phyloP scores from a whole-genome alignment of 1,139 yeast species.

The Trichomonascaceae sp. region DNA sequence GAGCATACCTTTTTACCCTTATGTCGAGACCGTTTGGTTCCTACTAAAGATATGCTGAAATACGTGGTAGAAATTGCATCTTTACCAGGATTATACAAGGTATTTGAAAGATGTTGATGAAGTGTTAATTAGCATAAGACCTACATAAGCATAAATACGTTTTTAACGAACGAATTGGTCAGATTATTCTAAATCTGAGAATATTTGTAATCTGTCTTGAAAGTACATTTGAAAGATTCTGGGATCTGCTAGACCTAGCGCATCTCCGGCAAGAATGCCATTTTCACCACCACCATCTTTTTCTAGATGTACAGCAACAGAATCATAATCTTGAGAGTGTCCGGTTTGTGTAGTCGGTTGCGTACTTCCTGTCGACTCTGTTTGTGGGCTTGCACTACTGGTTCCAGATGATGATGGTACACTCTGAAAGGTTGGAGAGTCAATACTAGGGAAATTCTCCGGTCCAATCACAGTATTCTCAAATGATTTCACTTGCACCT shows the following conservation, averaged over 20 bases:
- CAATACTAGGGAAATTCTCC: slow-evolving; percentile 19
- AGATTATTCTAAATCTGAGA: slow-evolving; percentile 14
- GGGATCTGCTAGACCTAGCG: slow-evolving; percentile 12
- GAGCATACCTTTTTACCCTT: slow-evolving; percentile 64
- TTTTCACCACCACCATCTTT: neutral
- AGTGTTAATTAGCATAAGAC: neutral
- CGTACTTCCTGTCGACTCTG: neutral
- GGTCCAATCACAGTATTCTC: slow-evolving; percentile 16
- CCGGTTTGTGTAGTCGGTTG: neutral
- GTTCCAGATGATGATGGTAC: neutral
- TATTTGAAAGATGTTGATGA: slow-evolving; percentile 81
- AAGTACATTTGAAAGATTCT: slow-evolving; percentile 24
- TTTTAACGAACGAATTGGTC: neutral
- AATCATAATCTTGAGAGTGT: slow-evolving; percentile 3
- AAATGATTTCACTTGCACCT: slow-evolving; percentile 25
- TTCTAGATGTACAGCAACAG: slow-evolving; percentile 2
- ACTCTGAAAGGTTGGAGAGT: neutral
- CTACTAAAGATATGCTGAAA: slow-evolving; percentile 46
- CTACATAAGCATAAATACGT: slow-evolving; percentile 5
- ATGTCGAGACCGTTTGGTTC: slow-evolving; percentile 57
- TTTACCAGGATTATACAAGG: slow-evolving; percentile 82
- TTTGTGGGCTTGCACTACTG: neutral
- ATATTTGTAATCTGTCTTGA: slow-evolving; percentile 26
- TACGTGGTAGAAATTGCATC: slow-evolving; percentile 82
- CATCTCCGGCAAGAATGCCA: neutral